Conservation (phyloP, 257 asterid species). For the Nicotiana paniculata region DNA sequence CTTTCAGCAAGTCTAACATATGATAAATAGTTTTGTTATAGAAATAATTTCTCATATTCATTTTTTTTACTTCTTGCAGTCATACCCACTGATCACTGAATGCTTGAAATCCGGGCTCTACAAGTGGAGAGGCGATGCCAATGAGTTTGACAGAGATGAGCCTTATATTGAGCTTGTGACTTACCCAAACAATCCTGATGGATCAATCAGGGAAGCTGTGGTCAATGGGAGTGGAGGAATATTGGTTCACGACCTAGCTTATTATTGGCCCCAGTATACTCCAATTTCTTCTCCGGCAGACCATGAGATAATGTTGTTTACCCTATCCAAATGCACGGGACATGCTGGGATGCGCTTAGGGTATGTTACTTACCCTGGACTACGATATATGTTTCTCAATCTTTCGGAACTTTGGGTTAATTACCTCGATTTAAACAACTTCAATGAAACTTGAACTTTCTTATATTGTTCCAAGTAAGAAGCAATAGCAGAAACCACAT, state of each 20-base stretch:
- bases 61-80: slow-evolving; percentile 38
- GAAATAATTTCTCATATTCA: background rate
- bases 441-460: background rate
- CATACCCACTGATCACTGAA: slow-evolving; percentile 73
- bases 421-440: background rate
- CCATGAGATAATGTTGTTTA: slow-evolving; percentile 87
- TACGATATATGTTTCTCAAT: background rate
- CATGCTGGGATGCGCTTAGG: slow-evolving; percentile 91
- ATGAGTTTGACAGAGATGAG: slow-evolving; percentile 34
- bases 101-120: slow-evolving; percentile 78
- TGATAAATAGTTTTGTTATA: background rate
- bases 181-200: slow-evolving; percentile 95
- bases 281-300: slow-evolving; percentile 62
- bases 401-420: background rate
- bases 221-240: slow-evolving; percentile 53
- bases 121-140: slow-evolving; percentile 85
- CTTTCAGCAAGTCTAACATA: background rate
- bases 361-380: slow-evolving; percentile 26
- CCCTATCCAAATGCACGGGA: slow-evolving; percentile 90
- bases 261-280: slow-evolving; percentile 94
- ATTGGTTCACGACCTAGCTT: slow-evolving; percentile 76
- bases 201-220: slow-evolving; percentile 57
- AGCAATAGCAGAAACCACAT: background rate
- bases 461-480: background rate
- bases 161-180: slow-evolving; percentile 88